Evolutionary conservation across 129 eudicot species (phyloP).

Genomic region (Tagetes patula): DNA sequence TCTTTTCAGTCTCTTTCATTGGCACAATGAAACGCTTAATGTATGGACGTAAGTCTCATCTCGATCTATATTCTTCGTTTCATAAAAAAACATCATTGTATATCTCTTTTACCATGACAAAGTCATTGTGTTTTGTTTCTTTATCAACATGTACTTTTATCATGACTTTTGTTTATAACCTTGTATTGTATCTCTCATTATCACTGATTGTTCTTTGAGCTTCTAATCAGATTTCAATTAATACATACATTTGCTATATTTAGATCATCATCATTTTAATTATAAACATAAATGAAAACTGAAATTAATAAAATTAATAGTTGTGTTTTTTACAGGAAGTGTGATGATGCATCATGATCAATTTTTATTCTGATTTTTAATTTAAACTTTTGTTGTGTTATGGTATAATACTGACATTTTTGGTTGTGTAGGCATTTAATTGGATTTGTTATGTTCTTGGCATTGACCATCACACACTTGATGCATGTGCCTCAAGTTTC

Average conservation of each 20-base stretch:
- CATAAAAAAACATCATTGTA: too few relatives aligned
- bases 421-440: constrained; percentile 14
- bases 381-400: not conserved
- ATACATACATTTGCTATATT: not conserved
- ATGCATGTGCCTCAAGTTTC: constrained; percentile 59
- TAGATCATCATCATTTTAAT: too few relatives aligned
- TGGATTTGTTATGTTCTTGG: constrained; percentile 71
- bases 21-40: constrained; percentile 96
- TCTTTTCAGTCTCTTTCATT: constrained; percentile 70
- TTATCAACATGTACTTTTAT: not conserved
- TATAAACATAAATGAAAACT: not conserved
- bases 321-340: not conserved
- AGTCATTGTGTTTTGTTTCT: not conserved
- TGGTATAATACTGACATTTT: constrained; percentile 7
- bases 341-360: constrained; percentile 1
- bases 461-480: constrained; percentile 52
- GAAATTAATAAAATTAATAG: not conserved
- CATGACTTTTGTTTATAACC: not conserved
- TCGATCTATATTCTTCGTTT: not conserved
- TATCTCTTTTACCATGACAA: not conserved
- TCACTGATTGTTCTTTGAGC: not conserved
- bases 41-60: constrained; percentile 86
- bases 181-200: not conserved
- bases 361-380: not conserved
- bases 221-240: not conserved